Evolutionary conservation across 148 eudicot genomes (phyloP).

Genomic region (Rhododendron ferrugineum): DNA sequence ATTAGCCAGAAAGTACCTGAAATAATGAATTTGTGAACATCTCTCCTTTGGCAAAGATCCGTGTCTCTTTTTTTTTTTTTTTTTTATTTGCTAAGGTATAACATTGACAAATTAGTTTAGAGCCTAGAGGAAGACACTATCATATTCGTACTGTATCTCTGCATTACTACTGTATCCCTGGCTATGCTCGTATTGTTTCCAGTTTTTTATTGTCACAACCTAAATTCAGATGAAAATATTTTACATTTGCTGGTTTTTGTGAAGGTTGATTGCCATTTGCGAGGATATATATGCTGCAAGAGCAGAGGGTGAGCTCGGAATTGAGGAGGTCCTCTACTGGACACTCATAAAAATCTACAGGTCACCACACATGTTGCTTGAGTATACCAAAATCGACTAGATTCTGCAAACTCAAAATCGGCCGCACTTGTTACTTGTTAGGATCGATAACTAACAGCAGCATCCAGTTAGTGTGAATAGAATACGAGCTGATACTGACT

Average conservation of each 20-base stretch:
- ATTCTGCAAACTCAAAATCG: neutral
- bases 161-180: neutral
- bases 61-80: neutral
- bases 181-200: neutral
- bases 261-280: slow-evolving; percentile 83
- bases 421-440: neutral
- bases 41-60: neutral
- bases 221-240: neutral
- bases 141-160: neutral
- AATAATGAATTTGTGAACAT: neutral
- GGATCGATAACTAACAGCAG: neutral
- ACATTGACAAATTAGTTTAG: neutral
- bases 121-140: neutral
- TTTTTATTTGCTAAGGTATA: neutral
- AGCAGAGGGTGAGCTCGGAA: slow-evolving; percentile 96
- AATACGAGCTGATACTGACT: neutral
- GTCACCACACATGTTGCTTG: slow-evolving; percentile 93
- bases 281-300: slow-evolving; percentile 98
- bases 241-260: slow-evolving; percentile 6
- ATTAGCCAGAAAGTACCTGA: neutral
- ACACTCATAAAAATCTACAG: slow-evolving; percentile 85
- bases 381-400: slow-evolving; percentile 87
- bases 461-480: slow-evolving; percentile 10
- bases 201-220: neutral
- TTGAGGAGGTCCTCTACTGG: slow-evolving; percentile 97